Percentiles rank a stretch among this genome's conserved stretches.
phyloP scores from a whole-genome alignment of 208 protist genomes.

The Crithidia brevicula region DNA sequence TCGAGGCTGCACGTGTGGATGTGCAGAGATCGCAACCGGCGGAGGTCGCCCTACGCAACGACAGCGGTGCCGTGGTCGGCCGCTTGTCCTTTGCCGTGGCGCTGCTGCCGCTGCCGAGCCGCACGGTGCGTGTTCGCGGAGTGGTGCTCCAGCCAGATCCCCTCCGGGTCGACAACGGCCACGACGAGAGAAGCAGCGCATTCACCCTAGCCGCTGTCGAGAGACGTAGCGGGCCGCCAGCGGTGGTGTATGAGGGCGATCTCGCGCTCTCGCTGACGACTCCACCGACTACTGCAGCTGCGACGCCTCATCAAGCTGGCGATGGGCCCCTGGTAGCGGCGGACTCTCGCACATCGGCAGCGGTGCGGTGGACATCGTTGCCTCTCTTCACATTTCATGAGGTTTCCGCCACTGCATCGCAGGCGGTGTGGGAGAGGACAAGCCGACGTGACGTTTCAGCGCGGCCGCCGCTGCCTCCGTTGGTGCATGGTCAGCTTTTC shows the following conservation, averaged over 20 bases:
- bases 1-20: neutral
- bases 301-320: neutral
- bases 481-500: constrained; percentile 8
- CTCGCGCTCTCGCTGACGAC: neutral
- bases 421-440: neutral
- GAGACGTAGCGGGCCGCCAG: too few relatives aligned
- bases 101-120: constrained; percentile 4
- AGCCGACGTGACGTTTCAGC: too few relatives aligned
- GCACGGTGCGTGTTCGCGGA: constrained; percentile 7
- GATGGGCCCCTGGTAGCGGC: neutral
- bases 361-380: constrained; percentile 11
- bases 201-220: neutral
- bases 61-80: constrained; percentile 4
- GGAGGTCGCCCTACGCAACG: constrained; percentile 12
- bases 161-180: neutral
- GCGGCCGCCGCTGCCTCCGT: neutral
- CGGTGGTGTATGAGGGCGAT: neutral
- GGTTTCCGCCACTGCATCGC: neutral
- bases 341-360: constrained; percentile 9
- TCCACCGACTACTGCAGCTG: neutral
- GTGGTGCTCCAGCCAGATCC: constrained; percentile 7
- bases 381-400: constrained; percentile 11
- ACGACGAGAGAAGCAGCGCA: neutral
- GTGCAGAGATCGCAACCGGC: neutral
- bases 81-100: constrained; percentile 7